Conservation (phyloP, 2,329 filamentous ascomycete species). For the Coniochaeta hoffmannii region DNA sequence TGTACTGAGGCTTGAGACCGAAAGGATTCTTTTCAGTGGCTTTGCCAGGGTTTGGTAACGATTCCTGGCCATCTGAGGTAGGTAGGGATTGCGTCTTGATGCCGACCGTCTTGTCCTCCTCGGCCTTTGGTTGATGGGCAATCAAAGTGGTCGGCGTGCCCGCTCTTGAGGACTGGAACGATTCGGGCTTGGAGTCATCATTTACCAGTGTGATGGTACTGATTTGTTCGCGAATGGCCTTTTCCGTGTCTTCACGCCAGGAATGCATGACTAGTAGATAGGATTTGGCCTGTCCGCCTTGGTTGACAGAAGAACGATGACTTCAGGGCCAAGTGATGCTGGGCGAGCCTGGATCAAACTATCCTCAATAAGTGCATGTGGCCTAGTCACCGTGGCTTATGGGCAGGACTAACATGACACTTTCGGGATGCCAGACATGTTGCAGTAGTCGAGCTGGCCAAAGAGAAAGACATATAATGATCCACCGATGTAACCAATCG, state of each 20-base stretch:
- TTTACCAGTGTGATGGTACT: not conserved
- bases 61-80: not conserved
- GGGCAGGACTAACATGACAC: no score
- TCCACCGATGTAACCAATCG: no score
- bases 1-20: slow-evolving; percentile 13
- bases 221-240: not conserved
- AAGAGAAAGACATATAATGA: no score
- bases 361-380: no score
- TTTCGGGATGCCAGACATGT: no score
- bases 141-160: not conserved
- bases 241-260: not conserved
- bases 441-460: no score
- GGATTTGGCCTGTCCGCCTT: not conserved
- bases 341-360: no score
- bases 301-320: not conserved
- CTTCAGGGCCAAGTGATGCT: no score
- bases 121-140: not conserved
- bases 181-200: not conserved
- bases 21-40: slow-evolving; percentile 7
- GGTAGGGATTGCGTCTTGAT: not conserved
- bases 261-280: not conserved
- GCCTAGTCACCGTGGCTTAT: no score
- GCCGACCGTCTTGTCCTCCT: not conserved
- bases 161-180: not conserved
- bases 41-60: not conserved